Base-by-base conservation (phyloP, 495 filamentous ascomycete genomes). In the Neurospora sp. region DNA sequence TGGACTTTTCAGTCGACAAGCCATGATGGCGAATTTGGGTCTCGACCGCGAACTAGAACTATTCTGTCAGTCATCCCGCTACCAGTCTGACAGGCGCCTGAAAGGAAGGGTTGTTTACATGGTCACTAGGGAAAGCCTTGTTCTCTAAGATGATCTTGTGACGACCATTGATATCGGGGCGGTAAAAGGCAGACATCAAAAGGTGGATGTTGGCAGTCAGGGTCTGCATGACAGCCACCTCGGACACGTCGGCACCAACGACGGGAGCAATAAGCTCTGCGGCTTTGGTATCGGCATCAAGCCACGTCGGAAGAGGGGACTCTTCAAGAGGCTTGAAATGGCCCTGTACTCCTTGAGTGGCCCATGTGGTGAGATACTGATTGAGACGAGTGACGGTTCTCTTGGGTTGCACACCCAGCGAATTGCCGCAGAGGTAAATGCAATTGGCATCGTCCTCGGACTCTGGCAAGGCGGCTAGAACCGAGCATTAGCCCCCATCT, bases 361-460 rank as follows among this genome's bases (percentile, higher is more conserved):
- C 92, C 96, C 96, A 99, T 16, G 93, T 92, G 31, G 86, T 82
- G 40, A 99, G 88, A 78, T 97, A 94, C 70, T 90, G 87, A 48
- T 89, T 85, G 75, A 99, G 87, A 74, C 93, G 91, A 17, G 86
- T 82, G 53, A 86, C 84, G 3, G 90, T 93, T 71, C 87, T 86
- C 72, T 87, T 88, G 44, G 96, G 96, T 78, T 98, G 96, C 40
- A 96, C 86, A 53, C 96, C 96, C 10, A 99, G 86, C 5, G 96
- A 99, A 83, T 99, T 97, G n/a, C 96, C 96, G 78, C 94, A 97
- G 53, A 99, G 86, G 80, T 99, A 99, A 76, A 93, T 91, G 80
- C 89, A 91, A 45, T 78, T 78, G 61, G 85, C 79, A 39, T 75
- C 72, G 53, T 42, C 73, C 27, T 74, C 71, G 70, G 74, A 45